These are phyloP conservation scores for Euptelea pleiosperma DNA, from an alignment of 164 flowering plant species.

Conservation along the genomic window DNA sequence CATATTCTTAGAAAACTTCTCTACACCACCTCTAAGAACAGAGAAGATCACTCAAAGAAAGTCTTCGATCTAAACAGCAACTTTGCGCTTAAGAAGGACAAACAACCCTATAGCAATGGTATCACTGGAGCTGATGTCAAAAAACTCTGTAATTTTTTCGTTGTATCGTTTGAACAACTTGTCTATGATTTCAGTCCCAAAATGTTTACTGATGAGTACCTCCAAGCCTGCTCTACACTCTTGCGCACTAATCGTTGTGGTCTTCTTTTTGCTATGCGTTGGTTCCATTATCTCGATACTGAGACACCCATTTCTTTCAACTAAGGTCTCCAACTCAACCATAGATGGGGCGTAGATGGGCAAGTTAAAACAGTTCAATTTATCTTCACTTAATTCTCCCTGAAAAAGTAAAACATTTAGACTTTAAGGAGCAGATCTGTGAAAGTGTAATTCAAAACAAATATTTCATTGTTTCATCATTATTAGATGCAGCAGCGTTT, in stretches of 20 bases:
- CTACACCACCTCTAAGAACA: too few relatives aligned
- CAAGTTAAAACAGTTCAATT: constrained; percentile 25
- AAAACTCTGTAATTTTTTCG: constrained; percentile 5
- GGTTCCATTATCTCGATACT: constrained; percentile 12
- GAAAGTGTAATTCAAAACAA: too few relatives aligned
- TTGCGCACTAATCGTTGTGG: background rate
- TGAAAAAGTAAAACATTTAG: background rate
- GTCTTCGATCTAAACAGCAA: too few relatives aligned
- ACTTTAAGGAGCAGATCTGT: background rate
- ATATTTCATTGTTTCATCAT: too few relatives aligned
- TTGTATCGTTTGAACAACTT: constrained; percentile 22
- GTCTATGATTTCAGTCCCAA: constrained; percentile 38
- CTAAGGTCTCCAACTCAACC: constrained; percentile 6
- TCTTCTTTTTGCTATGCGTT: background rate
- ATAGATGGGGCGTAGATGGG: constrained; percentile 16
- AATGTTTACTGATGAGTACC: constrained; percentile 32
- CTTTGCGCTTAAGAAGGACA: constrained; percentile 16
- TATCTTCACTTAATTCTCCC: constrained; percentile 16
- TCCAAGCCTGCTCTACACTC: constrained; percentile 1
- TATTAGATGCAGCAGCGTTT: too few relatives aligned
- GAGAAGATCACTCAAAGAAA: too few relatives aligned
- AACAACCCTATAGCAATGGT: background rate
- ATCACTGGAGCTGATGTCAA: background rate
- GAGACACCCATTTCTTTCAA: constrained; percentile 15
- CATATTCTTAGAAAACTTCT: too few relatives aligned